Evolutionary conservation across 2,329 filamentous ascomycete species (phyloP).

Genomic region (Rhinocladiella mackenziei): DNA sequence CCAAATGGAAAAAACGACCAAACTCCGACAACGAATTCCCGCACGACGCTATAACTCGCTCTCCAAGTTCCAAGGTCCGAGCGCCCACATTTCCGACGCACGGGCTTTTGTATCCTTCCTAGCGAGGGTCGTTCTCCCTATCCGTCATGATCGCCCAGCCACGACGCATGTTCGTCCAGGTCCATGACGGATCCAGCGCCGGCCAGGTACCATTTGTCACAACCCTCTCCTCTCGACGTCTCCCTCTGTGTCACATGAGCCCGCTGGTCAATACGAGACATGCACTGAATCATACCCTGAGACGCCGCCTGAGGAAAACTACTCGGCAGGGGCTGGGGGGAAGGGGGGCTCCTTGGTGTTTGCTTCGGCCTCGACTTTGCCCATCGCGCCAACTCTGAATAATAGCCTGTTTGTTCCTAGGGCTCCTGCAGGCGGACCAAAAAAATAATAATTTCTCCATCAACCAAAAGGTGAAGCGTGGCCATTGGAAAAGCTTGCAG

Average conservation of each 20-base stretch:
- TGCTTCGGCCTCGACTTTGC: too few species aligned
- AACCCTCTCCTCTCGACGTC: constrained; percentile 9
- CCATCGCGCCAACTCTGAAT: constrained; percentile 2
- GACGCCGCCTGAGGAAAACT: constrained; percentile 10
- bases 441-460: neutral
- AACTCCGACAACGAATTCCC: neutral
- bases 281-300: constrained; percentile 22
- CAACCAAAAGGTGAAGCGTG: neutral
- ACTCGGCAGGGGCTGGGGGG: constrained; percentile 10
- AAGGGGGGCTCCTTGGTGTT: too few species aligned
- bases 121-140: constrained; percentile 11
- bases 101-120: constrained; percentile 10
- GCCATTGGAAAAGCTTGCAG: neutral
- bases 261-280: constrained; percentile 9
- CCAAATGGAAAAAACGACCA: neutral
- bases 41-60: too few species aligned
- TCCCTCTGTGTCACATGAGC: constrained; percentile 20
- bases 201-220: constrained; percentile 25
- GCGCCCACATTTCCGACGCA: constrained; percentile 5
- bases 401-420: constrained; percentile 12
- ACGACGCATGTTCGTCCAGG: constrained; percentile 13
- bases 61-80: too few species aligned
- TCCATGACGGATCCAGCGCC: constrained; percentile 12
- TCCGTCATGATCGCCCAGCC: constrained; percentile 22
- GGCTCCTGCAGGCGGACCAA: constrained; percentile 7